Evolutionary conservation across 306 rosid genomes (phyloP).

Genomic region (Lupinus albus): DNA sequence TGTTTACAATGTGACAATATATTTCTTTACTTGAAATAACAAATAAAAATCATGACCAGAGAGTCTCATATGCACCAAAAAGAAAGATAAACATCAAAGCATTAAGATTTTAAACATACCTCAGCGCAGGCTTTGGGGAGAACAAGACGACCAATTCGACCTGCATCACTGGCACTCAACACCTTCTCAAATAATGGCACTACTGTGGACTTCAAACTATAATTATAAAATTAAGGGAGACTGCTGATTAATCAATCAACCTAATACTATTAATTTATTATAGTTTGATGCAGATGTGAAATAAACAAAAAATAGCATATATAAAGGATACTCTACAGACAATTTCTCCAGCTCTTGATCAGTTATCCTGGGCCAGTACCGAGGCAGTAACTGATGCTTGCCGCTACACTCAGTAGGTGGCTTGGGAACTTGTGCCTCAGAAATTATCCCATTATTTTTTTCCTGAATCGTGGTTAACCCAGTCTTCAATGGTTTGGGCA

Average conservation of each 20-base stretch:
- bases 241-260: constrained; percentile 8
- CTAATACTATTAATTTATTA: not conserved
- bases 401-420: constrained; percentile 95
- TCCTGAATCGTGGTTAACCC: constrained; percentile 50
- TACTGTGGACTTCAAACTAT: constrained; percentile 87
- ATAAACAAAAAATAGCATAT: constrained; percentile 8
- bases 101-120: constrained; percentile 53
- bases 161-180: constrained; percentile 97
- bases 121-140: constrained; percentile 99
- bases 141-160: constrained; percentile 97
- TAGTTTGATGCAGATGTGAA: constrained; percentile 19
- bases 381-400: constrained; percentile 89
- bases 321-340: constrained; percentile 91
- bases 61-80: not conserved
- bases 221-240: constrained; percentile 61
- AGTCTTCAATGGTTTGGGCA: constrained; percentile 68
- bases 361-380: constrained; percentile 98
- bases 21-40: not conserved
- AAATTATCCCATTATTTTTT: constrained; percentile 46
- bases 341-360: constrained; percentile 89
- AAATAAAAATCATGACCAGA: not conserved
- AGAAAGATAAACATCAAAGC: not conserved
- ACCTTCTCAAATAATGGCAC: constrained; percentile 97
- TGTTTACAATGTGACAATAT: not conserved
- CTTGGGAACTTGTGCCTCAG: constrained; percentile 73